Evolutionary conservation across 1,284 basidiomycete species (phyloP), one percentile per base, ranked within the genome.

Genomic region (Cutaneotrichosporon cutaneum): DNA sequence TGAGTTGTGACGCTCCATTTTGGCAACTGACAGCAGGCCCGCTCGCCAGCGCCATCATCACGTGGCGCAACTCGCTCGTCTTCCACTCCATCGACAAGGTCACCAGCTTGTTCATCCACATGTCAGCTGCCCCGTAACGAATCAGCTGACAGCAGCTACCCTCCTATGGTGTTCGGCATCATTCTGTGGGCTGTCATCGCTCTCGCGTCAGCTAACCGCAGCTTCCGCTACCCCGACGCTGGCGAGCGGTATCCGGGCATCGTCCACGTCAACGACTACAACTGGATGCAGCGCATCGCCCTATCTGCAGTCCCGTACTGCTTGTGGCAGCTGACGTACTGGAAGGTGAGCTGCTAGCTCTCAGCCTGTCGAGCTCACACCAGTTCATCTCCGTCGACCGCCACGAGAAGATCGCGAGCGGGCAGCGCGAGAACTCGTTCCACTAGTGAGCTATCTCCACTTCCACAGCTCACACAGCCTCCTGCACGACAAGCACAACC

Each of bases 21-120:
- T n/a, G n/a, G n/a, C 14, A 35, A 27, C 63, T 68, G 26, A 67
- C 56, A 26, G 8, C 65, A 82, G 82, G 94, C 0, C 87, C 90
- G 0, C 84, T 97, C 36, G 94, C 92, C 0, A 92, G 90, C 66
- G 92, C 92, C 0, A 92, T 97, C 51, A 91, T 95, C 68, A 96
- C 94, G 3, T 97, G 94, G 94, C 84, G 94, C 64, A 97, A 97
- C 74, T 92, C 77, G 32, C 85, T 94, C n/a, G 94, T 96, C 7
- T 96, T 96, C 80, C 94, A 96, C 74, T 92, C 94, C 70, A 84
- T 87, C 60, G 94, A 97, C 76, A 95, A 95, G 76, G 90, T 94
- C 72, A 94, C 90, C 5, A 92, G 90, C 13, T 79, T 95, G 21
- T 95, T 93, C 80, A 86, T 95, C 48, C 93, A 95, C 74, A 88